Conservation (phyloP, 2,329 filamentous ascomycete genomes). For the Nigrospora oryzae region DNA sequence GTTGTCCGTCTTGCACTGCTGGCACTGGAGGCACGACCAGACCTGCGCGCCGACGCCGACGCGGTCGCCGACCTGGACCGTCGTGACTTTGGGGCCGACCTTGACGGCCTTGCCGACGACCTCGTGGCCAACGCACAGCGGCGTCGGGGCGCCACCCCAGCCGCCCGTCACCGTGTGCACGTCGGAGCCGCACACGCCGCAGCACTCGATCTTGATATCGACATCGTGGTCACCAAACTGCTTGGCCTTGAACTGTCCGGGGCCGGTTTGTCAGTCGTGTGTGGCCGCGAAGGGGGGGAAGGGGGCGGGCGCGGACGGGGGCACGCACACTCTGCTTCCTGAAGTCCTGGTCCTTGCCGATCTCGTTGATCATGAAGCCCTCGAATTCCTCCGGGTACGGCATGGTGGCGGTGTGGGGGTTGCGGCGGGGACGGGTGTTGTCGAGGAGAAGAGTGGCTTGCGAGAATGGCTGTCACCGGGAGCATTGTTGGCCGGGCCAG, state of each 20-base stretch:
- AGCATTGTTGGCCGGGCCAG: too few relatives aligned
- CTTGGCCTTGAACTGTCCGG: constrained; percentile 19
- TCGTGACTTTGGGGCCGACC: constrained; percentile 27
- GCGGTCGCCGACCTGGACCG: constrained; percentile 52
- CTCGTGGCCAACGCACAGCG: constrained; percentile 50
- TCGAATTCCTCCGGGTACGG: constrained; percentile 20
- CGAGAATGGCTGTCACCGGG: too few relatives aligned
- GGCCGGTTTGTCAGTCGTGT: background rate
- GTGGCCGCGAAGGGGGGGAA: background rate
- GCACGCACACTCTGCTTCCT: constrained; percentile 17
- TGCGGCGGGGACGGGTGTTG: too few relatives aligned
- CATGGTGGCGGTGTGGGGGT: constrained; percentile 7
- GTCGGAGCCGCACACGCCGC: constrained; percentile 49
- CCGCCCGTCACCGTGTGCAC: constrained; percentile 29
- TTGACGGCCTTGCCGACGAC: constrained; percentile 45
- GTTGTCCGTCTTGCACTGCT: constrained; percentile 20
- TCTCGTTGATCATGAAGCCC: constrained; percentile 21
- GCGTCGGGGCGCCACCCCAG: constrained; percentile 22
- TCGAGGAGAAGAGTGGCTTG: too few relatives aligned
- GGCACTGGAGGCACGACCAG: constrained; percentile 44
- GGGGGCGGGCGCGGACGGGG: too few relatives aligned
- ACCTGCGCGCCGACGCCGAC: constrained; percentile 57
- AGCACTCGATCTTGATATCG: constrained; percentile 60
- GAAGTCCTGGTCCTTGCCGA: constrained; percentile 18
- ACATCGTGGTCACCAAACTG: constrained; percentile 45